Conservation (phyloP, 306 rosid genomes). For the Pterocarpus macrocarpus region DNA sequence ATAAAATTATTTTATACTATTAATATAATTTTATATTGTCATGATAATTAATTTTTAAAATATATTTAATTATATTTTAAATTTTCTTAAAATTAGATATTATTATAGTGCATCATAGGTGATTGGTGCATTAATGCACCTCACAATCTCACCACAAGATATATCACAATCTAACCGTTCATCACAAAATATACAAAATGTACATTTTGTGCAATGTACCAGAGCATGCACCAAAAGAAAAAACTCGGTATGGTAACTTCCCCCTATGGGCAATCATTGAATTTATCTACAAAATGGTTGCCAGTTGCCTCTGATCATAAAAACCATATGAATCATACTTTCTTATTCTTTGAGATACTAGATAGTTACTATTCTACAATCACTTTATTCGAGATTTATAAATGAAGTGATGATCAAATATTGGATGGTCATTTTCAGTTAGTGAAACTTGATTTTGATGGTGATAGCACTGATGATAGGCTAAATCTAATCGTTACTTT, state of each 20-base stretch:
- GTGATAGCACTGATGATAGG: constrained; percentile 46
- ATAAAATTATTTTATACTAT: too few relatives aligned
- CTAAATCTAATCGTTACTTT: constrained; percentile 37
- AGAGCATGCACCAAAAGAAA: too few relatives aligned
- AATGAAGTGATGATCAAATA: constrained; percentile 45
- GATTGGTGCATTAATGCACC: too few relatives aligned
- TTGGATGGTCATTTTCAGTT: constrained; percentile 42
- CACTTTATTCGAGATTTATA: constrained; percentile 31
- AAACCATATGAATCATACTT: constrained; percentile 16
- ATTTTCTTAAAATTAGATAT: too few relatives aligned
- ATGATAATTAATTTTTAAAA: too few relatives aligned
- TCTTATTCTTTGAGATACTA: background rate
- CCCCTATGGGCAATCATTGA: constrained; percentile 34
- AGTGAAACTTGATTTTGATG: constrained; percentile 48
- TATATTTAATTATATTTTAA: too few relatives aligned
- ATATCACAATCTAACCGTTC: too few relatives aligned
- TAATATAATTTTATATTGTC: too few relatives aligned
- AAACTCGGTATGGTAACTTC: background rate
- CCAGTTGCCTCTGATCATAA: constrained; percentile 36
- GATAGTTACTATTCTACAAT: constrained; percentile 34
- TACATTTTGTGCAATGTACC: too few relatives aligned
- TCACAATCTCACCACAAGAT: too few relatives aligned
- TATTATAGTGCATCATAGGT: too few relatives aligned
- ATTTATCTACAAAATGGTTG: constrained; percentile 35
- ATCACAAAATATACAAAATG: too few relatives aligned